Conservation (phyloP, 805 yeast genomes). For the Starmera caribaea region DNA sequence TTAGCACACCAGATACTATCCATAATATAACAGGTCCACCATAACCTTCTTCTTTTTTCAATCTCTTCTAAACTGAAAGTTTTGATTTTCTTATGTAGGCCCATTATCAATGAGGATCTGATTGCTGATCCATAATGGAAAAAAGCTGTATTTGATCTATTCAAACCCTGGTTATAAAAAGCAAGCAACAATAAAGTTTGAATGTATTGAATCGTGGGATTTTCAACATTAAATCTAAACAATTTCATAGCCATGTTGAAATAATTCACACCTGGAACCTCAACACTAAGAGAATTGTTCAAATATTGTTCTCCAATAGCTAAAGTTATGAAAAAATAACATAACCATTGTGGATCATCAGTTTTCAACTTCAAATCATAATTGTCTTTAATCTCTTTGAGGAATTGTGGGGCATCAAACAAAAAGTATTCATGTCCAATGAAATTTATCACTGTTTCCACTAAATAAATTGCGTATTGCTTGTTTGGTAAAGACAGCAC, state of each 20-base stretch:
- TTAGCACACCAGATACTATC: constrained; percentile 29
- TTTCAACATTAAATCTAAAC: constrained; percentile 22
- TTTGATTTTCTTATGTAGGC: constrained; percentile 20
- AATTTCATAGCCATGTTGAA: constrained; percentile 22
- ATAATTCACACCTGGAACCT: constrained; percentile 17
- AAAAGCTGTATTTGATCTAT: constrained; percentile 25
- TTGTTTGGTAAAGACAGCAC: constrained; percentile 8
- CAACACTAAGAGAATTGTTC: constrained; percentile 6
- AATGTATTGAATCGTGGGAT: constrained; percentile 21
- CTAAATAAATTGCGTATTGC: constrained; percentile 7
- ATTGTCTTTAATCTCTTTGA: constrained; percentile 6
- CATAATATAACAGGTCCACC: constrained; percentile 31
- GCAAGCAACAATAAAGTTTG: constrained; percentile 26
- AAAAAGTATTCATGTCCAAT: constrained; percentile 17
- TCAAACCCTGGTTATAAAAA: constrained; percentile 26
- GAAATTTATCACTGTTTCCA: constrained; percentile 12
- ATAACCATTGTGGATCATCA: constrained; percentile 9
- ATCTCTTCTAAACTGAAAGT: constrained; percentile 13
- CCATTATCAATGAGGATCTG: constrained; percentile 21
- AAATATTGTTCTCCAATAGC: constrained; percentile 20
- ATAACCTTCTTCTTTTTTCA: constrained; percentile 24
- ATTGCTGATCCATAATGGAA: constrained; percentile 26
- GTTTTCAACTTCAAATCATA: constrained; percentile 5
- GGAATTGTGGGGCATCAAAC: constrained; percentile 8
- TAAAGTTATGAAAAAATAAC: constrained; percentile 14